Base-by-base conservation (phyloP, 2,329 filamentous ascomycete species). In the Arthrobotrys megalospora region DNA sequence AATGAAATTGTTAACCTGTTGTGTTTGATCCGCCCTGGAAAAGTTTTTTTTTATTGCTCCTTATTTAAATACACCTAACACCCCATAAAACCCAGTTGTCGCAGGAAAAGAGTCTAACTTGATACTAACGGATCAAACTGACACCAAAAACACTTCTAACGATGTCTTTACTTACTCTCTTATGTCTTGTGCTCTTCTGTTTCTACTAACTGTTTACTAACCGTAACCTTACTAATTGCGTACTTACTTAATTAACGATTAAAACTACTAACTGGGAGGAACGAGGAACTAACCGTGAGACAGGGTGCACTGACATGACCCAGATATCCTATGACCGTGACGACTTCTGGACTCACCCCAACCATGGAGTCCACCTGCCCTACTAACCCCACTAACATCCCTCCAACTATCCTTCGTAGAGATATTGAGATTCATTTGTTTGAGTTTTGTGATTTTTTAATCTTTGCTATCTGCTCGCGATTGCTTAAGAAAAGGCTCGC, bases 131-230 rank as follows among this genome's bases (percentile, higher is more conserved):
- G 43, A 53, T 45, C 52, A 50, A 47, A 36, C 70, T 38, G 60
- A 43, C 21, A 43, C 28, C 43, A 58, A 67, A 67, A 34, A 62
- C 24, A 47, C 28, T 21, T 10, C 32, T 45, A 28, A 34, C 28
- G 12, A 62, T 60, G 16, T 70, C 70, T 24, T 66, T 62, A 32
- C 14, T 34, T 53, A 53, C 45, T 60, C 45, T 55, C 60, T 34
- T 70, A 53, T 77, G 47, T 70, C 48, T 28, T 41, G 60, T n/a
- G 52, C 32, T 28, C 34, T 58, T 69, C 38, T 77, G 66, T 77
- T 66, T 4, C 16, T 36, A 53, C 72, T 77, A 77, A 77, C 72
- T 77, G 72, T 77, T 77, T 32, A 70, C 72, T 77, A 77, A 77
- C 72, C 72, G 47, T 70, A 70, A 53, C 24, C 48, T 12, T 77